A percentile compares a stretch with the other conserved stretches of the same genome.
These are phyloP conservation scores for Tetrapyrgos nigripes DNA, from an alignment of 1,284 basidiomycete genomes.

Conservation along the genomic window DNA sequence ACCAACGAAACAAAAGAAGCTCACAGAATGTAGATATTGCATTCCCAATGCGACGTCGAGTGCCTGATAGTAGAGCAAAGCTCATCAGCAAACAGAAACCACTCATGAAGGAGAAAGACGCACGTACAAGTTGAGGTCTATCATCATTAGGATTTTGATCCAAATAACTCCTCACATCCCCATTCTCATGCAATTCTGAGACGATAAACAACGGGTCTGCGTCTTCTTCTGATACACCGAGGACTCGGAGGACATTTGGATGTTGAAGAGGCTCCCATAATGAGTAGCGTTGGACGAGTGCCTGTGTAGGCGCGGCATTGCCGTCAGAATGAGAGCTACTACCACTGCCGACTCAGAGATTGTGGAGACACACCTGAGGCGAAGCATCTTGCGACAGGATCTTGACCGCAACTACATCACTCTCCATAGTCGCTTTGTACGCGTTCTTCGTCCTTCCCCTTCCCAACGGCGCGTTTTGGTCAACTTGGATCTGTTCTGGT, in stretches of 20 bases:
- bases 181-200: slow-evolving; percentile 8
- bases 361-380: slow-evolving; percentile 1
- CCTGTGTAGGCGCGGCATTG: background rate
- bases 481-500: slow-evolving; percentile 2
- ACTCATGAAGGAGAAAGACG: background rate
- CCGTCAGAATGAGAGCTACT: background rate
- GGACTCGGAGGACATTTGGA: slow-evolving; percentile 9
- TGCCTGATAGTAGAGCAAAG: slow-evolving; percentile 18
- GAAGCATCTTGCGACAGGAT: slow-evolving; percentile 8
- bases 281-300: slow-evolving; percentile 2
- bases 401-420: slow-evolving; percentile 13
- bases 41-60: slow-evolving; percentile 29
- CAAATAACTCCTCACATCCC: slow-evolving; percentile 11
- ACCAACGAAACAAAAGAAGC: background rate
- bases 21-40: slow-evolving; percentile 30
- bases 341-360: too few relatives aligned
- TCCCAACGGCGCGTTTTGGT: background rate
- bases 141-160: slow-evolving; percentile 10
- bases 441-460: background rate
- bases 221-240: slow-evolving; percentile 9
- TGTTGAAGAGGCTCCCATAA: slow-evolving; percentile 12
- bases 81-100: background rate
- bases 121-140: slow-evolving; percentile 25
- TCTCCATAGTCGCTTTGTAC: background rate
- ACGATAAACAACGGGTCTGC: slow-evolving; percentile 9